These are phyloP conservation scores for Dothidotthia symphoricarpi DNA, from an alignment of 2,329 filamentous ascomycete genomes.

Conservation along the genomic window DNA sequence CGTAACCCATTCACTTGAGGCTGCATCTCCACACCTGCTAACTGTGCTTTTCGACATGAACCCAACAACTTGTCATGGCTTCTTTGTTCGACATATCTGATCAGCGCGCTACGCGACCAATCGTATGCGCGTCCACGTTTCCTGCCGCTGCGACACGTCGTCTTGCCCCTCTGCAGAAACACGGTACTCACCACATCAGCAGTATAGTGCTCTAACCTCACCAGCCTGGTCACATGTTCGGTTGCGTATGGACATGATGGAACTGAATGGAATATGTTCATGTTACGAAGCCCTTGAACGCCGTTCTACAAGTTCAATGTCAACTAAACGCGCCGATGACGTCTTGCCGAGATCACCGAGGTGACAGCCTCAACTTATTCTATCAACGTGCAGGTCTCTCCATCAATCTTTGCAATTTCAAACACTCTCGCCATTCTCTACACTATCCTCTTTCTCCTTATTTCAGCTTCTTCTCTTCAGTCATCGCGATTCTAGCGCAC, in stretches of 20 bases:
- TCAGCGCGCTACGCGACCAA: too few species aligned
- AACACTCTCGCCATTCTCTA: neutral
- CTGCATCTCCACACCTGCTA: constrained; percentile 6
- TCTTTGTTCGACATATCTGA: neutral
- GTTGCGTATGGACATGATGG: too few species aligned
- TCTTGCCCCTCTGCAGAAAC: neutral
- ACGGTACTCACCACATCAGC: neutral
- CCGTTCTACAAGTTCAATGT: neutral
- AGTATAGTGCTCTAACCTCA: neutral
- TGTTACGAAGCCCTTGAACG: too few species aligned
- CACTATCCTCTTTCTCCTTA: too few species aligned
- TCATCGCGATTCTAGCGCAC: too few species aligned
- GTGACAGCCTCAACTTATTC: constrained; percentile 1
- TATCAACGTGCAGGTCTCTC: neutral
- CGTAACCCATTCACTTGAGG: constrained; percentile 7
- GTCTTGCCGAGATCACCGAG: constrained; percentile 12
- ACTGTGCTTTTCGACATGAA: neutral
- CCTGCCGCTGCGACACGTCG: neutral
- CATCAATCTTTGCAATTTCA: neutral
- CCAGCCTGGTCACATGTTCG: too few species aligned
- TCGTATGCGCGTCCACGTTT: neutral
- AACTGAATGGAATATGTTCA: too few species aligned
- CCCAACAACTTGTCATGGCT: neutral
- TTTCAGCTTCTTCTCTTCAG: too few species aligned
- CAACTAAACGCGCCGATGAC: constrained; percentile 5